Evolutionary conservation across 1,139 yeast genomes (phyloP), one percentile per base, ranked within the genome.

Genomic region (Diutina mesorugosa): DNA sequence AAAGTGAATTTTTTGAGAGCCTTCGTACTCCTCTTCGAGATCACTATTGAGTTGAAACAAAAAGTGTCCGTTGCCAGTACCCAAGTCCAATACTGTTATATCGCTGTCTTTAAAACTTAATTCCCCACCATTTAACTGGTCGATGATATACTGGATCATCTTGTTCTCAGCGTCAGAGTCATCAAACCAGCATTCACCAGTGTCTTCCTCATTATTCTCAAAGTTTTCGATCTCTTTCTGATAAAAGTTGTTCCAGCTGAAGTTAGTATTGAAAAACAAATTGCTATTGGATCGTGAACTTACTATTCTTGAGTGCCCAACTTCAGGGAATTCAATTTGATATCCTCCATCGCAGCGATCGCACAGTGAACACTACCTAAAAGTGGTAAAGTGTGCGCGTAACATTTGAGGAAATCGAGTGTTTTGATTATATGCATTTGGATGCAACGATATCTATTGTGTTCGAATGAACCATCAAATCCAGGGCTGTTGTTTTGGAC

Each of bases 171-270:
- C 98, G 65, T 87, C 90, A 14, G 90, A 85, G 65, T 95, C 98
- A 61, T 87, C 85, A 68, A 93, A 93, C 99, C 99, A 95, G 67
- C 91, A 81, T 69, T 93, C 99, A 2, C 99, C 99, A 0, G 91
- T 84, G 66, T 93, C 98, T 21, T 84, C 78, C 18, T 85, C 81
- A 66, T 91, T 87, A 38, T 80, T 79, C 51, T 75, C 67, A 65
- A 88, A 91, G 69, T 91, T 91, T 51, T 69, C 65, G 61, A 81
- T 79, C 66, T 93, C 99, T 46, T 80, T 67, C 51, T 80, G 72
- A 69, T 93, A 93, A 67, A 93, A 89, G 58, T 84, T 79, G 68
- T 93, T 91, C 99, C 99, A 93, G 73, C 84, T 77, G 59, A 10
- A 18, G 68, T 69, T 67, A 71, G 71, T 65, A 47, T 18, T 9